Percentiles rank a stretch among this genome's conserved stretches.
Conservation (phyloP, 2,329 filamentous ascomycete species). For the Laburnicola sp. region DNA sequence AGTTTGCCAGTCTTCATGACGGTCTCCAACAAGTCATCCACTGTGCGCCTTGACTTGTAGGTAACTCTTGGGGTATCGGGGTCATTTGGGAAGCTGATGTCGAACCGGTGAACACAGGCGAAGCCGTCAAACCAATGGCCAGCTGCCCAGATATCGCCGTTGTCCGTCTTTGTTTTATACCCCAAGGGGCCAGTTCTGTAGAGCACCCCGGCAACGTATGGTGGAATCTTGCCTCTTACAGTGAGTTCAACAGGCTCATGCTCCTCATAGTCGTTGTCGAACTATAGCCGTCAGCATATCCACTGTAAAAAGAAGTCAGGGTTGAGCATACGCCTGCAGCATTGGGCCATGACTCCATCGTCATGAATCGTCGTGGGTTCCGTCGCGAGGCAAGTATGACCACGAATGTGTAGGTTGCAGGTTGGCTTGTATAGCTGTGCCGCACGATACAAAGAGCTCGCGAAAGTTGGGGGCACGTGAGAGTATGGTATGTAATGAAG, state of each 20-base stretch:
- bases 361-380: no score
- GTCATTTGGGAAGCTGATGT: constrained; percentile 57
- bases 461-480: no score
- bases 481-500: no score
- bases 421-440: no score
- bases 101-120: constrained; percentile 70
- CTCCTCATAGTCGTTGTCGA: constrained; percentile 68
- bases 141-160: constrained; percentile 61
- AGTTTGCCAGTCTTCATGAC: constrained; percentile 64
- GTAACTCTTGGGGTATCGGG: constrained; percentile 53
- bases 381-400: not conserved
- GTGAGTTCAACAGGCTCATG: constrained; percentile 64
- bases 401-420: no score
- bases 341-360: constrained; percentile 36
- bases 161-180: constrained; percentile 62
- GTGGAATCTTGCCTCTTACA: constrained; percentile 68
- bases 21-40: constrained; percentile 63
- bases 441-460: no score
- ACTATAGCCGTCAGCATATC: constrained; percentile 52
- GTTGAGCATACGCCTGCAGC: constrained; percentile 21
- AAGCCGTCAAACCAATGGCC: constrained; percentile 85
- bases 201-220: constrained; percentile 70
- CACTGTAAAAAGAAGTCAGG: not conserved
- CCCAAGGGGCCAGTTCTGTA: constrained; percentile 75
- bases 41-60: constrained; percentile 73